phyloP scores from a whole-genome alignment of 306 rosid genomes.

The Sechiopsis laciniata region DNA sequence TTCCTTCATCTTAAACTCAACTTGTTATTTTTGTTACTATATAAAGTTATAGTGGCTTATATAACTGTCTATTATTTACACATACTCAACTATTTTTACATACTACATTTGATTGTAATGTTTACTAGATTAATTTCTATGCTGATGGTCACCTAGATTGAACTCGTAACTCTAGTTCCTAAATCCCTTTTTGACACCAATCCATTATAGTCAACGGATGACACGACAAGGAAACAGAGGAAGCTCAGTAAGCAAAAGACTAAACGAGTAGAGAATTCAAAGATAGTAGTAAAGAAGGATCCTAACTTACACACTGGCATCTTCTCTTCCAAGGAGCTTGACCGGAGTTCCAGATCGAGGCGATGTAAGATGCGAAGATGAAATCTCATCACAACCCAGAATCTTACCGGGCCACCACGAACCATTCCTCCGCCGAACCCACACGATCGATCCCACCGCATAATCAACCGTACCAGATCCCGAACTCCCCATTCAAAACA shows the following conservation, averaged over 20 bases:
- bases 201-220: too few relatives aligned
- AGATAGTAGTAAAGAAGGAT: neutral
- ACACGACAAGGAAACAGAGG: neutral
- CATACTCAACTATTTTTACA: too few relatives aligned
- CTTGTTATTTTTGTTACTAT: too few relatives aligned
- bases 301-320: slow-evolving; percentile 56
- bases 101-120: too few relatives aligned
- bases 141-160: too few relatives aligned
- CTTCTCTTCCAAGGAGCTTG: slow-evolving; percentile 62
- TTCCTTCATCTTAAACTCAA: slow-evolving; percentile 4
- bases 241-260: neutral
- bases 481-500: slow-evolving; percentile 36
- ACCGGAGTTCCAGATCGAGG: slow-evolving; percentile 66
- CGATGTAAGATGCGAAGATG: slow-evolving; percentile 51
- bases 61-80: too few relatives aligned
- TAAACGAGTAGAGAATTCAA: neutral
- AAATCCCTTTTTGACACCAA: too few relatives aligned
- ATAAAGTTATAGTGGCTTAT: too few relatives aligned
- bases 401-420: slow-evolving; percentile 70
- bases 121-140: too few relatives aligned
- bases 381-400: slow-evolving; percentile 50
- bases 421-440: slow-evolving; percentile 61
- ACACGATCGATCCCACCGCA: slow-evolving; percentile 54
- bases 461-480: slow-evolving; percentile 41
- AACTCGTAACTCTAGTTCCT: too few relatives aligned